Evolutionary conservation across 1,284 basidiomycete species (phyloP).

Genomic region (Austropuccinia psidii): DNA sequence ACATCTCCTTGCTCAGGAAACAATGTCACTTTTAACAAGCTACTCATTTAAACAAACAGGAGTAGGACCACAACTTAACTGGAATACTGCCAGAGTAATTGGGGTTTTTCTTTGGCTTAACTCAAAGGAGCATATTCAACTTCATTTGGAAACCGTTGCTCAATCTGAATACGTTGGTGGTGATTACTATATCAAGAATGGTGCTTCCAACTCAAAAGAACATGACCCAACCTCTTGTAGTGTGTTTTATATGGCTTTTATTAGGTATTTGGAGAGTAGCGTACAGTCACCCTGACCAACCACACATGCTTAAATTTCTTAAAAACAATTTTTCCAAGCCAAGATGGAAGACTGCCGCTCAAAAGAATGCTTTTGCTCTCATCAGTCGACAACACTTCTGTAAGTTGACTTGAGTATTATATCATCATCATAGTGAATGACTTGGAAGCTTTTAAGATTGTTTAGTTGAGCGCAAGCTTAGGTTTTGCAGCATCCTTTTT

Average conservation of each 20-base stretch:
- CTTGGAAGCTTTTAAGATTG: background rate
- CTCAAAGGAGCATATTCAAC: slow-evolving; percentile 63
- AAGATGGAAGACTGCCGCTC: slow-evolving; percentile 83
- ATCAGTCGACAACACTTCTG: slow-evolving; percentile 86
- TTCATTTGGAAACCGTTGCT: slow-evolving; percentile 79
- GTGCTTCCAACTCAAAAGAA: background rate
- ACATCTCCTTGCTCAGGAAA: background rate
- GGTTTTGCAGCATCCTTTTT: slow-evolving; percentile 98
- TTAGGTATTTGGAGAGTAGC: slow-evolving; percentile 94
- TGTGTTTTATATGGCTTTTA: slow-evolving; percentile 88
- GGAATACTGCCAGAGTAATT: slow-evolving; percentile 74
- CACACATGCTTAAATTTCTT: slow-evolving; percentile 83
- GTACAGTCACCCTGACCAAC: slow-evolving; percentile 82
- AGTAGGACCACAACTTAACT: too few relatives aligned
- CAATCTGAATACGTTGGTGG: slow-evolving; percentile 82
- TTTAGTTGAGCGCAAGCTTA: slow-evolving; percentile 49
- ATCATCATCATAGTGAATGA: background rate
- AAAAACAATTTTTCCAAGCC: slow-evolving; percentile 77
- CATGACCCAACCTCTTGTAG: slow-evolving; percentile 82
- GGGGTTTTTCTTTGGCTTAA: slow-evolving; percentile 83
- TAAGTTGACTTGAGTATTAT: slow-evolving; percentile 50
- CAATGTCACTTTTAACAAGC: background rate
- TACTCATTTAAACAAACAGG: slow-evolving; percentile 3
- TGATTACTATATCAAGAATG: slow-evolving; percentile 51
- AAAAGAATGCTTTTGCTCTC: slow-evolving; percentile 93